Evolutionary conservation across 179 eudicot genomes (phyloP).

Genomic region (Dionaea muscipula): DNA sequence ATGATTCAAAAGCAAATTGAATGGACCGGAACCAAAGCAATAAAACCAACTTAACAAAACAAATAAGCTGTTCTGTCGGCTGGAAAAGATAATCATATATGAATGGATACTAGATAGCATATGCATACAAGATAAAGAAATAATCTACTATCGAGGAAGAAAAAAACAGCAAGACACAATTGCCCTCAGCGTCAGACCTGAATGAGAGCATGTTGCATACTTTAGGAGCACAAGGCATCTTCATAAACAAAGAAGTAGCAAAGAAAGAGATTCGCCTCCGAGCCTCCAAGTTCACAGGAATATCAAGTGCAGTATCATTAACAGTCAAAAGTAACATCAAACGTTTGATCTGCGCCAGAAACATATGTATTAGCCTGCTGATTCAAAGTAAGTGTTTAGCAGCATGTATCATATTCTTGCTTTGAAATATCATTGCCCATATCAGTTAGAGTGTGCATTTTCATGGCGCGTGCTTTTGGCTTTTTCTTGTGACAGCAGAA

Average conservation of each 20-base stretch:
- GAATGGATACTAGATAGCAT: too few relatives aligned
- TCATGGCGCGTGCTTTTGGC: too few relatives aligned
- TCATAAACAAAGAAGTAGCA: conserved; percentile 90
- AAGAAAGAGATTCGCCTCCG: conserved; percentile 86
- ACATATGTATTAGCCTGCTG: background rate
- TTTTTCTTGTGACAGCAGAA: too few relatives aligned
- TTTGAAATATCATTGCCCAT: background rate
- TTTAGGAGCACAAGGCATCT: conserved; percentile 93
- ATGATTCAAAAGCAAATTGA: too few relatives aligned
- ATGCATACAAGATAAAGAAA: too few relatives aligned
- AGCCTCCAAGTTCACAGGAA: conserved; percentile 85
- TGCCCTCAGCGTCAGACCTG: conserved; percentile 42
- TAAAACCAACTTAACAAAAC: too few relatives aligned
- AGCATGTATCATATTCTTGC: background rate
- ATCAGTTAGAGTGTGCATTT: too few relatives aligned
- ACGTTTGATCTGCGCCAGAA: conserved; percentile 55
- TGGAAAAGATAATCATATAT: too few relatives aligned
- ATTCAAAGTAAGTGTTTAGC: background rate
- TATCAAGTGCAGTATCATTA: conserved; percentile 76
- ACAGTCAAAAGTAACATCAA: conserved; percentile 74
- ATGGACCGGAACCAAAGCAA: too few relatives aligned
- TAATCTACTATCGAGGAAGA: too few relatives aligned
- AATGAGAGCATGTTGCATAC: conserved; percentile 90
- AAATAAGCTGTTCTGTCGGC: too few relatives aligned
- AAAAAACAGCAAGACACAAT: background rate